A percentile compares a stretch with the other conserved stretches of the same genome.
phyloP scores from a whole-genome alignment of 306 rosid species.

The Fragaria vesca region DNA sequence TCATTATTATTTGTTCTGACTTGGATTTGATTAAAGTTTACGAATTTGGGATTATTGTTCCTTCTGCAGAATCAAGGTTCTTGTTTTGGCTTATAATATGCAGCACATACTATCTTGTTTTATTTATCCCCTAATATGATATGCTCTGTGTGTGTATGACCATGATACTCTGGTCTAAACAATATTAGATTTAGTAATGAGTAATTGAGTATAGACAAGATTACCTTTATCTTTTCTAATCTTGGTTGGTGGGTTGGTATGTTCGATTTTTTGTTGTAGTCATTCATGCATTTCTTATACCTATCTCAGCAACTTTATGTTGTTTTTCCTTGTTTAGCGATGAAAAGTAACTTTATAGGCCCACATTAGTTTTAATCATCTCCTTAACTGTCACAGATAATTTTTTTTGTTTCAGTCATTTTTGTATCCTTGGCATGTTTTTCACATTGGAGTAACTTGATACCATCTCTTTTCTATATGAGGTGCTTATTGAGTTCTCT shows the following conservation, averaged over 20 bases:
- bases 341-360: conserved; percentile 15
- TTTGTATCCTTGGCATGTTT: conserved; percentile 31
- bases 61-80: neutral
- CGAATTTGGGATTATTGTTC: neutral
- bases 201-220: neutral
- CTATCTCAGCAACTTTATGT: conserved; percentile 26
- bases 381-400: conserved; percentile 10
- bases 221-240: conserved; percentile 3
- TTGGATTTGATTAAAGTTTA: neutral
- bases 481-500: conserved; percentile 22
- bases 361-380: conserved; percentile 33
- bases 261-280: neutral
- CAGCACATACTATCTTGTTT: neutral
- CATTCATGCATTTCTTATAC: conserved; percentile 7
- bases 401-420: conserved; percentile 12
- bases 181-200: neutral
- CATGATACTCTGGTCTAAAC: neutral
- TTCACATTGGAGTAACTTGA: conserved; percentile 22
- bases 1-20: neutral
- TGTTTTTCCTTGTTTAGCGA: conserved; percentile 7
- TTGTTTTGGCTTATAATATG: neutral
- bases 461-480: conserved; percentile 14
- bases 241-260: conserved; percentile 22
- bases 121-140: neutral
- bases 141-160: neutral